Base-by-base conservation (phyloP, 306 rosid species). In the Acacia melanoxylon region DNA sequence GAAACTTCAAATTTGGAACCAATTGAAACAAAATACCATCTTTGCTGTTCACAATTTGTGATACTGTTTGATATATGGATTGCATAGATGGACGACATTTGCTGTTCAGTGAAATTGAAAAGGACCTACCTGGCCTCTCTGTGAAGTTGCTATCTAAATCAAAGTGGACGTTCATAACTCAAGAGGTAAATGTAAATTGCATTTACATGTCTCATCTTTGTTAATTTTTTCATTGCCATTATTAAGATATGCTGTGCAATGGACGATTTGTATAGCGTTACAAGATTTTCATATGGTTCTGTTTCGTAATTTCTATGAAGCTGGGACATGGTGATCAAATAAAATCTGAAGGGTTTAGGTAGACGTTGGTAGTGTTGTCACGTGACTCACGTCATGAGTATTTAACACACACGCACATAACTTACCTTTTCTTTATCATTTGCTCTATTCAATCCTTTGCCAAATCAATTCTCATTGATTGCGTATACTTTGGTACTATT, bases 111-210 rank as follows among this genome's bases (percentile, higher is more conserved):
- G 97, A 91, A 85, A 88, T 91, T 54, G 87, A 90, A 84, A 88
- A 84, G 58, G 86, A 81, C 83, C 90, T 95, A 19, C 97, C 98
- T 62, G 86, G 83, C 33, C 81, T 86, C 81, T 86, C 97, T 73
- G 66, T 85, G 41, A 90, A 90, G 81, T 74, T 86, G 46, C 84
- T 74, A 15, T 84, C 86, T 80, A 94, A 88, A 87, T 89, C 97
- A 20, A 93, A 93, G 85, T 95, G 98, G 99, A 91, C 94, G 66
- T 95, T 93, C 81, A 86, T 95, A 58, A 93, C 98, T 63, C 94
- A 84, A 8, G 97, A 95, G 90, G 97, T 93, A 83, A 80, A 52
- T 17, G 61, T 52, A 52, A 20, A 19, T 52, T 7, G 61, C 61
- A 17, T 52, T 10, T 52, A 17, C 1, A 3, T 5, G 61, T 52